Evolutionary conservation across 108 stramenopile species (phyloP).

Genomic region (Cyclotella sp.): DNA sequence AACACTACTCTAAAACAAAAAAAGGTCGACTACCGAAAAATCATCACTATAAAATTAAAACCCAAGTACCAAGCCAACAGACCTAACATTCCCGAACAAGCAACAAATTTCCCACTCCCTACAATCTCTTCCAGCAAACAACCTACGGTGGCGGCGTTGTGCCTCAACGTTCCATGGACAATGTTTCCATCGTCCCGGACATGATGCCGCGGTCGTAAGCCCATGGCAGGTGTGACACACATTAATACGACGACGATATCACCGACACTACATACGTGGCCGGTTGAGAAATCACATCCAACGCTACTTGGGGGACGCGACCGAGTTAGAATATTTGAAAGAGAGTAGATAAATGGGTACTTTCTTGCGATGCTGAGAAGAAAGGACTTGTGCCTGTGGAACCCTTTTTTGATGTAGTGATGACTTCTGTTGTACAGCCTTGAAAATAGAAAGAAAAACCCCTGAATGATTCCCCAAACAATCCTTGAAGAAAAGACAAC

Average conservation of each 20-base stretch:
- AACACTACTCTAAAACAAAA: no score
- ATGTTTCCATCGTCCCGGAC: conserved; percentile 46
- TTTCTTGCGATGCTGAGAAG: background rate
- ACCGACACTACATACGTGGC: conserved; percentile 83
- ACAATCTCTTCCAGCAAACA: conserved; percentile 6
- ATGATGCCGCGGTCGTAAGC: conserved; percentile 45
- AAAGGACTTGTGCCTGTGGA: background rate
- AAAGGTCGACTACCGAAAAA: background rate
- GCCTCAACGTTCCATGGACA: conserved; percentile 26
- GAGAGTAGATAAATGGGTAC: background rate
- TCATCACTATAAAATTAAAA: background rate
- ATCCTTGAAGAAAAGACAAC: background rate
- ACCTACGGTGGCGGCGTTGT: conserved; percentile 59
- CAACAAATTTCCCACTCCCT: background rate
- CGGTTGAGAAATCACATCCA: conserved; percentile 84
- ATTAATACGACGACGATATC: conserved; percentile 75
- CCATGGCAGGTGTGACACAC: conserved; percentile 37
- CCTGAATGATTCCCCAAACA: background rate
- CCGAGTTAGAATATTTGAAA: conserved; percentile 51
- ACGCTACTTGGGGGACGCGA: conserved; percentile 87
- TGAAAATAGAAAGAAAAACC: background rate
- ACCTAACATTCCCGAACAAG: no score
- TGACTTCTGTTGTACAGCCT: background rate
- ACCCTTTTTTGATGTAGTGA: background rate
- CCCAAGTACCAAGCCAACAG: no score